Percentiles rank a stretch among this genome's conserved stretches.
Conservation (phyloP, 352 stramenopile species). For the Phytophthora megakarya region DNA sequence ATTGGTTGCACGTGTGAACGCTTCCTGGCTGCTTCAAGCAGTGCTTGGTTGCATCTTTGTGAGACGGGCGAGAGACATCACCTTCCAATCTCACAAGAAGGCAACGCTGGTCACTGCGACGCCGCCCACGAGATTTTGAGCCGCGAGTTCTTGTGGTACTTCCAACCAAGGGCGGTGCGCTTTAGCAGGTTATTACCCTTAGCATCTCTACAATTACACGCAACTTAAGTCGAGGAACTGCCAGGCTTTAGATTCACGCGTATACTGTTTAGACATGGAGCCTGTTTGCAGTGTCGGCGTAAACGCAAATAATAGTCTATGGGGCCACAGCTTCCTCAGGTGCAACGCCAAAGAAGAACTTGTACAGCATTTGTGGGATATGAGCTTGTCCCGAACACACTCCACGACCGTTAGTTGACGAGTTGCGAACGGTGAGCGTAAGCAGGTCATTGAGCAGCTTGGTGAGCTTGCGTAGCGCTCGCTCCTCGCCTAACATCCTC, state of each 20-base stretch:
- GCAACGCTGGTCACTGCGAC: not conserved
- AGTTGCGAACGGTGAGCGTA: conserved; percentile 29
- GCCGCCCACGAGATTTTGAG: not conserved
- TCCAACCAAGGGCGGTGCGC: no score
- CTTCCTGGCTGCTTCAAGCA: no score
- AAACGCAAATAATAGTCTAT: conserved; percentile 12
- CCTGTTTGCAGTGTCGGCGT: not conserved
- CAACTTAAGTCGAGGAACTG: no score
- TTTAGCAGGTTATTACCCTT: no score
- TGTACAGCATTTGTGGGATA: conserved; percentile 36
- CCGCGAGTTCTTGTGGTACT: not conserved
- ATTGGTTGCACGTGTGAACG: no score
- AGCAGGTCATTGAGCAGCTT: conserved; percentile 34
- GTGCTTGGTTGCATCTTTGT: conserved; percentile 2
- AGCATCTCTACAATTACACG: no score
- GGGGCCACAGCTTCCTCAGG: conserved; percentile 6
- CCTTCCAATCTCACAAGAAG: not conserved
- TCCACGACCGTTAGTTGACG: conserved; percentile 5
- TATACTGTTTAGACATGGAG: conserved; percentile 2
- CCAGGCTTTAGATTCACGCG: no score
- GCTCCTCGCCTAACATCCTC: conserved; percentile 27
- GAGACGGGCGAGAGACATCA: not conserved
- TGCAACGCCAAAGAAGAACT: conserved; percentile 30
- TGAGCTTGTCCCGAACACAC: conserved; percentile 36
- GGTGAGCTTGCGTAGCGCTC: conserved; percentile 30